phyloP scores from a whole-genome alignment of 2,329 filamentous ascomycete genomes.

The Pezicula neosporulosa region DNA sequence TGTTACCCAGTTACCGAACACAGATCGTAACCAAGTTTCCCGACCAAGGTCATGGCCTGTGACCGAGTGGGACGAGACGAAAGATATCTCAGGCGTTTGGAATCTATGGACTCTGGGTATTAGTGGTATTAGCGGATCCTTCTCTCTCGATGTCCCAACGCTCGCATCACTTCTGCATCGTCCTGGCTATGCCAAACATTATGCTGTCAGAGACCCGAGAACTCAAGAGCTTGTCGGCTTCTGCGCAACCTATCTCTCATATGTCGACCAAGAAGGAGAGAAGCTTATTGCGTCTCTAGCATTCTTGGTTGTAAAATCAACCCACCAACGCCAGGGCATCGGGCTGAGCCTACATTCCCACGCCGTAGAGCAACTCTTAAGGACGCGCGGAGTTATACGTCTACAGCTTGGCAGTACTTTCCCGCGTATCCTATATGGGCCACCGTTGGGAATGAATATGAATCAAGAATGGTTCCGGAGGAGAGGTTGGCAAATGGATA shows the following conservation, averaged over 20 bases:
- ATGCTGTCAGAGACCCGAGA: slow-evolving; percentile 47
- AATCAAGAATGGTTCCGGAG: slow-evolving; percentile 49
- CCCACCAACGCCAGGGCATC: slow-evolving; percentile 46
- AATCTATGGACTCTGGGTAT: slow-evolving; percentile 23
- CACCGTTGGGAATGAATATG: slow-evolving; percentile 37
- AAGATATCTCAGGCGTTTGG: slow-evolving; percentile 21
- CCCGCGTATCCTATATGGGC: slow-evolving; percentile 53
- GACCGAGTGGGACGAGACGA: slow-evolving; percentile 25
- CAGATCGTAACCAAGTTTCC: not conserved
- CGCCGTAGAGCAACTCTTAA: slow-evolving; percentile 44
- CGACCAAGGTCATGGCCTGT: slow-evolving; percentile 24
- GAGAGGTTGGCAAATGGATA: slow-evolving; percentile 50
- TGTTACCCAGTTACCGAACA: not conserved
- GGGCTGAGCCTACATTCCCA: slow-evolving; percentile 50
- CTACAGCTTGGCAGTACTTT: slow-evolving; percentile 57
- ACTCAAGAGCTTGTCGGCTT: slow-evolving; percentile 48
- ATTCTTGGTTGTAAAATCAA: slow-evolving; percentile 46
- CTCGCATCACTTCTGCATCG: slow-evolving; percentile 47
- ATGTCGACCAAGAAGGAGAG: slow-evolving; percentile 48
- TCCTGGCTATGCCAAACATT: slow-evolving; percentile 55
- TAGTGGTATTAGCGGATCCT: slow-evolving; percentile 28
- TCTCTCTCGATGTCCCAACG: slow-evolving; percentile 38
- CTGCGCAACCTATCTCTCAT: slow-evolving; percentile 58
- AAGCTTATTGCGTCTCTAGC: slow-evolving; percentile 54
- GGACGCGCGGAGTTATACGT: slow-evolving; percentile 47